Evolutionary conservation across 2,329 filamentous ascomycete species (phyloP).

Genomic region (Diplodia corticola): DNA sequence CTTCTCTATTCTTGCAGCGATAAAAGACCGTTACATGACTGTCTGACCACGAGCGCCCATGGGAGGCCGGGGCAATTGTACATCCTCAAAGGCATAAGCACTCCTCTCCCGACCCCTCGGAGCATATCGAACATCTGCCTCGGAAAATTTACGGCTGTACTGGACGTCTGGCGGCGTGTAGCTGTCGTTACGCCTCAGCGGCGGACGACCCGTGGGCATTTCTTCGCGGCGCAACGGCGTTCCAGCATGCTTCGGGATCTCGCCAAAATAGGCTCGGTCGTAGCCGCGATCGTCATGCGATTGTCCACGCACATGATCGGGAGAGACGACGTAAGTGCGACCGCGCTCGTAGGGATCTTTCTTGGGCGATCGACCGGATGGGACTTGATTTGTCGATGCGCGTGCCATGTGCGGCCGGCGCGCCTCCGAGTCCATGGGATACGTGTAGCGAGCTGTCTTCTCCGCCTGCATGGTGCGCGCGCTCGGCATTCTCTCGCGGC

Average conservation of each 20-base stretch:
- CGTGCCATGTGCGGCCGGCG: slow-evolving; percentile 1
- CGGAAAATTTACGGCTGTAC: slow-evolving; percentile 34
- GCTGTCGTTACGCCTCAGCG: slow-evolving; percentile 26
- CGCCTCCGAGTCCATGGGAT: background rate
- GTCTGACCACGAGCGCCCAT: background rate
- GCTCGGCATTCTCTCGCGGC: slow-evolving; percentile 7
- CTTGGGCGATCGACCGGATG: background rate
- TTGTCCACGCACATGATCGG: background rate
- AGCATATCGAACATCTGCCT: slow-evolving; percentile 39
- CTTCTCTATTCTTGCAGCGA: slow-evolving; percentile 3
- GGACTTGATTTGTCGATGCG: background rate
- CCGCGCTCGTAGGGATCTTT: background rate
- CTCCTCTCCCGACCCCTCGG: background rate
- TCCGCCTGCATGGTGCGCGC: background rate
- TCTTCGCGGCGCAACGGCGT: slow-evolving; percentile 26
- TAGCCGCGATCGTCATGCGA: slow-evolving; percentile 16
- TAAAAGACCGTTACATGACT: background rate
- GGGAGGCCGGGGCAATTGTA: slow-evolving; percentile 1
- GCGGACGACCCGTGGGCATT: slow-evolving; percentile 28
- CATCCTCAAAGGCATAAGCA: background rate
- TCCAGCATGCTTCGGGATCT: slow-evolving; percentile 31
- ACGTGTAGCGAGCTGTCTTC: background rate
- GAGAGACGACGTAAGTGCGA: slow-evolving; percentile 13
- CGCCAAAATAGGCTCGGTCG: slow-evolving; percentile 30
- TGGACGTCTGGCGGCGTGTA: slow-evolving; percentile 36